Percentiles rank a stretch among this genome's conserved stretches.
Evolutionary conservation across 257 asterid genomes (phyloP).

Genomic region (Orobanche coerulescens): DNA sequence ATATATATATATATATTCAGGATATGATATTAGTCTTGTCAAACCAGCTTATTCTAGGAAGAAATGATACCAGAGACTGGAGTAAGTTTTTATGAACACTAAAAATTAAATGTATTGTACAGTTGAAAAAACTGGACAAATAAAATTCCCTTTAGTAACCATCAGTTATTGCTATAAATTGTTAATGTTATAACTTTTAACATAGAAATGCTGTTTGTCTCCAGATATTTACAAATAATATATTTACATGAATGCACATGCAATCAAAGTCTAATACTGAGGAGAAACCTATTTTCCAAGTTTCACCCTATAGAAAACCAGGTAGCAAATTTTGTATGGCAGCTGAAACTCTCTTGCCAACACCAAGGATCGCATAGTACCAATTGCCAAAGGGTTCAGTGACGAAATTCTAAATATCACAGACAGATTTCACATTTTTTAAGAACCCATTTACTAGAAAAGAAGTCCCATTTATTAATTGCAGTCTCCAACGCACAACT

Average conservation of each 20-base stretch:
- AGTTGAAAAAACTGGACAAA: background rate
- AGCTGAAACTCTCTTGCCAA: no score
- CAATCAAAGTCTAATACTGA: no score
- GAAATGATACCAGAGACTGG: background rate
- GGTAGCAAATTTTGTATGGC: no score
- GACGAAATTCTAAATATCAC: background rate
- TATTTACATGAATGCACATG: background rate
- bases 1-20: background rate
- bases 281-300: background rate
- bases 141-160: no score
- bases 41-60: constrained; percentile 5
- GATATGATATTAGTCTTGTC: background rate
- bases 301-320: no score
- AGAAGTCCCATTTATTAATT: background rate
- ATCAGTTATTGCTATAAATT: background rate
- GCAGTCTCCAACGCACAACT: background rate
- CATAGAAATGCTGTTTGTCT: background rate
- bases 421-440: background rate
- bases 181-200: no score
- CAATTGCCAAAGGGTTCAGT: background rate
- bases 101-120: background rate
- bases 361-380: no score
- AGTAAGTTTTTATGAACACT: no score
- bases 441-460: background rate
- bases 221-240: background rate